These are phyloP conservation scores for Penstemon davidsonii DNA, from an alignment of 257 asterid species.

Conservation along the genomic window DNA sequence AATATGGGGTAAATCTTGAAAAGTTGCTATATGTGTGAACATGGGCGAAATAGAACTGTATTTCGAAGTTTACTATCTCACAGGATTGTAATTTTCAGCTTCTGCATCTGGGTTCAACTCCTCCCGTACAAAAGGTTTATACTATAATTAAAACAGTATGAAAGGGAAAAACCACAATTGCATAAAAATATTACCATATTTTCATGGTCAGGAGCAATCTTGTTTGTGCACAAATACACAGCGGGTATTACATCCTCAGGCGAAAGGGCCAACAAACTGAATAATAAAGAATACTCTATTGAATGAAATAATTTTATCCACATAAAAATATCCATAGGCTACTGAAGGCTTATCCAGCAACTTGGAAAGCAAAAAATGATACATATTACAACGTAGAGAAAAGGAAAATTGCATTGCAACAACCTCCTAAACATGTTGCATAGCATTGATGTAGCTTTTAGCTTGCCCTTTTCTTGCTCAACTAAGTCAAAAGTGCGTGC, in stretches of 20 bases:
- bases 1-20: constrained; percentile 9
- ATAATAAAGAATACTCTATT: constrained; percentile 31
- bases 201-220: constrained; percentile 92
- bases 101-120: constrained; percentile 7
- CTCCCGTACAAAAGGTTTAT: constrained; percentile 6
- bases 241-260: constrained; percentile 91
- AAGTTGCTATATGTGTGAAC: constrained; percentile 15
- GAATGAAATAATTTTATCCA: constrained; percentile 25
- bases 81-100: constrained; percentile 13
- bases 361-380: constrained; percentile 9
- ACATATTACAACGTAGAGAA: constrained; percentile 11
- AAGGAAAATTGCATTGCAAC: constrained; percentile 23
- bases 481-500: constrained; percentile 82
- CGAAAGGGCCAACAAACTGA: constrained; percentile 83
- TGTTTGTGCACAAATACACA: constrained; percentile 81
- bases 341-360: constrained; percentile 12
- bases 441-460: constrained; percentile 74
- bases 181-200: constrained; percentile 53
- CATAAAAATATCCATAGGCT: constrained; percentile 1
- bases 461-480: constrained; percentile 86
- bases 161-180: constrained; percentile 17
- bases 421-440: constrained; percentile 98
- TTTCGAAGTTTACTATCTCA: constrained; percentile 7
- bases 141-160: constrained; percentile 17
- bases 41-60: constrained; percentile 8